These are phyloP conservation scores for Paramecium caudatum DNA, from an alignment of 73 alveolate genomes.

Conservation along the genomic window DNA sequence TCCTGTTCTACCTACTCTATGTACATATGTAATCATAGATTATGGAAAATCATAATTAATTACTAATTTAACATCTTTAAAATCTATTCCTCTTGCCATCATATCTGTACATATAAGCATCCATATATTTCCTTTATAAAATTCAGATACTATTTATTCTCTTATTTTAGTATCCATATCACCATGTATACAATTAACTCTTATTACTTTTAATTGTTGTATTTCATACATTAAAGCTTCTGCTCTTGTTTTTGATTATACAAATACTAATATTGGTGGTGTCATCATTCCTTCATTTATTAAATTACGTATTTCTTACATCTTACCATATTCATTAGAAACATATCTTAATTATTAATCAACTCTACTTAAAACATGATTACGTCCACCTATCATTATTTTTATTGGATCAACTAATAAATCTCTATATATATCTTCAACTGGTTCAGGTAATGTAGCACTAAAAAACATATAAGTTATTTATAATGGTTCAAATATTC, in stretches of 20 bases:
- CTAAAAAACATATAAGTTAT: constrained; percentile 86
- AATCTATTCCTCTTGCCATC: constrained; percentile 95
- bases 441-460: constrained; percentile 95
- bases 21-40: constrained; percentile 91
- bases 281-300: constrained; percentile 82
- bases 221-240: constrained; percentile 70
- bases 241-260: constrained; percentile 92
- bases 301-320: constrained; percentile 73
- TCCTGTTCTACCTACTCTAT: constrained; percentile 91
- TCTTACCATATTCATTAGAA: constrained; percentile 94
- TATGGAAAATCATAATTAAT: constrained; percentile 95
- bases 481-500: constrained; percentile 68
- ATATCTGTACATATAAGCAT: constrained; percentile 95
- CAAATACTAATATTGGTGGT: constrained; percentile 98
- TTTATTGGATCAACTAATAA: constrained; percentile 87
- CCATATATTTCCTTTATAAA: constrained; percentile 82
- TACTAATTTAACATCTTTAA: constrained; percentile 86
- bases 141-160: constrained; percentile 66
- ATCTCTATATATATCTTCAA: constrained; percentile 89
- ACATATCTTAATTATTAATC: constrained; percentile 88
- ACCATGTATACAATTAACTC: constrained; percentile 70
- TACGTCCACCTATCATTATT: constrained; percentile 87
- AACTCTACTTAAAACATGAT: constrained; percentile 83
- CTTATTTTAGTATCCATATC: constrained; percentile 68
- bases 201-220: constrained; percentile 37